Base-by-base conservation (phyloP, 2,329 filamentous ascomycete species). In the Diplodia intermedia region DNA sequence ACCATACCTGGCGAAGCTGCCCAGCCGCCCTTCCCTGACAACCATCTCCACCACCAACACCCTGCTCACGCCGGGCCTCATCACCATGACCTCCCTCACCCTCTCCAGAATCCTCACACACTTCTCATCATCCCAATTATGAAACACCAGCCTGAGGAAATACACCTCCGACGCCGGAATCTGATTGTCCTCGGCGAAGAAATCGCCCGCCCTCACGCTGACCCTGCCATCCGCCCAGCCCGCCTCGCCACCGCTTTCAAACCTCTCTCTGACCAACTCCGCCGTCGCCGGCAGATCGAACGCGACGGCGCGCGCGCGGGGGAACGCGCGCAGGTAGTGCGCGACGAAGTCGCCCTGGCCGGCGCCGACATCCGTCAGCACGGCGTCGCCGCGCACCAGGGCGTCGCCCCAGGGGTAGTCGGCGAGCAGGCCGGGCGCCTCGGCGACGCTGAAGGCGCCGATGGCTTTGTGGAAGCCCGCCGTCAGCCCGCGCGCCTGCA, bases 21-120 rank as follows among this genome's bases (percentile, higher is more conserved):
- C 56, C 26, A 20, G 26, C 40, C 56, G 4, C 4, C 56, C 56
- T 18, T 61, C 56, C 1, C 56, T 12, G 5, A 61, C 14, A 23
- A 61, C 56, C 26, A n/a, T 61, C 56, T 61, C 56, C 38, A 61
- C 56, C 40, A 61, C 56, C 40, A 61, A 9, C 40, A 61, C 56
- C 26, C 56, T 29, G 40, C 56, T 61, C n/a, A 61, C 56, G 7
- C 56, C 56, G 0, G 40, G 40, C 56, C 11, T 12, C 56, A 49
- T 2, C 9, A 49, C 56, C 40, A 61, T 61, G 1, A 40, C 56
- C 56, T 61, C 56, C 9, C 56, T 6, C 38, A 61, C 7, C 56
- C 14, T 47, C 26, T 20, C 9, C 8, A 61, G 26, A 4, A 61
- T 31, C 56, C 2, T 18, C 40, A 61, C 56, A 26, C 56, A 61